Conservation (phyloP, 805 yeast genomes). For the Brettanomyces anomalus region DNA sequence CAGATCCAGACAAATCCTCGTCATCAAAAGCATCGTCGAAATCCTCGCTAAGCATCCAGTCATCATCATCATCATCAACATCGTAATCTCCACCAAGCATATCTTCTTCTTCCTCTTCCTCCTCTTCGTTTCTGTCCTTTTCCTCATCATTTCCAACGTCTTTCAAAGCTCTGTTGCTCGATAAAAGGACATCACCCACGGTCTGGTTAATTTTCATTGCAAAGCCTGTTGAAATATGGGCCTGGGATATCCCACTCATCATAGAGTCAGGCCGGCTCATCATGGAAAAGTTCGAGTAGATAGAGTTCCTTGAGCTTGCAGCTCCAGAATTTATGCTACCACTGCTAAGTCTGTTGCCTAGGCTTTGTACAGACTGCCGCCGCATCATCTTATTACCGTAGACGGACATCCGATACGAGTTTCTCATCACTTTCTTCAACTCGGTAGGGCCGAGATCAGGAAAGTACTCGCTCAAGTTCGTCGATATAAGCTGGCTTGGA, state of each 20-base stretch:
- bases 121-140: slow-evolving; percentile 2
- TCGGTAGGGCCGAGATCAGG: slow-evolving; percentile 71
- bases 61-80: not conserved
- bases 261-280: slow-evolving; percentile 9
- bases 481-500: slow-evolving; percentile 83
- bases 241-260: slow-evolving; percentile 14
- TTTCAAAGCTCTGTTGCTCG: slow-evolving; percentile 47
- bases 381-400: slow-evolving; percentile 19
- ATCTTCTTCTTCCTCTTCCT: slow-evolving; percentile 3
- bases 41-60: slow-evolving; percentile 38
- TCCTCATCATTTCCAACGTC: slow-evolving; percentile 6
- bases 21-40: slow-evolving; percentile 22
- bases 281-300: slow-evolving; percentile 13
- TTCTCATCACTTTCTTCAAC: slow-evolving; percentile 71
- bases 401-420: slow-evolving; percentile 73
- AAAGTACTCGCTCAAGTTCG: slow-evolving; percentile 83
- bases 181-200: slow-evolving; percentile 55
- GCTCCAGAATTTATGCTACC: slow-evolving; percentile 6
- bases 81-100: slow-evolving; percentile 13
- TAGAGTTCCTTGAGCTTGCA: slow-evolving; percentile 11
- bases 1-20: slow-evolving; percentile 19
- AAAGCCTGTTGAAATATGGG: slow-evolving; percentile 22
- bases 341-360: slow-evolving; percentile 3
- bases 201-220: slow-evolving; percentile 33
- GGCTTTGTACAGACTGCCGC: slow-evolving; percentile 6